A percentile compares a stretch with the other conserved stretches of the same genome.
phyloP scores from a whole-genome alignment of 257 asterid species.

The Leptodermis oblonga region DNA sequence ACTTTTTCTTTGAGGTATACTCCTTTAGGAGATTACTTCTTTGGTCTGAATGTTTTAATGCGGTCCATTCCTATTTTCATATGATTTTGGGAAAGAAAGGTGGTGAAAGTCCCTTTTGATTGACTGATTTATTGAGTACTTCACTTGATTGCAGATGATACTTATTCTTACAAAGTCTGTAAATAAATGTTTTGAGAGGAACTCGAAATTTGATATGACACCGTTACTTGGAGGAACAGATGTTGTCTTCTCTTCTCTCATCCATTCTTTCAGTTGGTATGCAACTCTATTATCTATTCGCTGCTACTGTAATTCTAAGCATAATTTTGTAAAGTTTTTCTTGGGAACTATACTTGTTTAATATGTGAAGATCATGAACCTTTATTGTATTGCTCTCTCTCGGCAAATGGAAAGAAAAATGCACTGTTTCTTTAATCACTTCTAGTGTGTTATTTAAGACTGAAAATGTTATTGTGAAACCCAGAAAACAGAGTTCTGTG shows the following conservation, averaged over 20 bases:
- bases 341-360: too few species aligned
- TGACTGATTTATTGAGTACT: not conserved
- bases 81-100: not conserved
- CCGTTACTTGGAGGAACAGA: conserved; percentile 98
- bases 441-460: too few species aligned
- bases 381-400: not conserved
- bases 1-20: not conserved
- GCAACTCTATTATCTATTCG: conserved; percentile 23
- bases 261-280: conserved; percentile 96
- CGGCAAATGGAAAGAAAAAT: not conserved
- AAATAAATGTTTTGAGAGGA: conserved; percentile 92
- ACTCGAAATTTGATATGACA: conserved; percentile 94
- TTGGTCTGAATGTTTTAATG: not conserved
- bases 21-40: not conserved
- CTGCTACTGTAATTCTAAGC: conserved; percentile 12
- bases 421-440: not conserved
- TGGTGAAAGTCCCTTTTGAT: not conserved
- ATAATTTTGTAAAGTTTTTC: not conserved
- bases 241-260: conserved; percentile 83
- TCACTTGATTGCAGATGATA: conserved; percentile 67
- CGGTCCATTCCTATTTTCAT: not conserved
- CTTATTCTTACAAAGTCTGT: conserved; percentile 94
- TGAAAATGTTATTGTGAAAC: not conserved
- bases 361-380: not conserved
- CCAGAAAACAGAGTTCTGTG: not conserved